Evolutionary conservation across 768 basidiomycete species (phyloP), one percentile per base, ranked within the genome.

Genomic region (Tylopilus subfusipes): DNA sequence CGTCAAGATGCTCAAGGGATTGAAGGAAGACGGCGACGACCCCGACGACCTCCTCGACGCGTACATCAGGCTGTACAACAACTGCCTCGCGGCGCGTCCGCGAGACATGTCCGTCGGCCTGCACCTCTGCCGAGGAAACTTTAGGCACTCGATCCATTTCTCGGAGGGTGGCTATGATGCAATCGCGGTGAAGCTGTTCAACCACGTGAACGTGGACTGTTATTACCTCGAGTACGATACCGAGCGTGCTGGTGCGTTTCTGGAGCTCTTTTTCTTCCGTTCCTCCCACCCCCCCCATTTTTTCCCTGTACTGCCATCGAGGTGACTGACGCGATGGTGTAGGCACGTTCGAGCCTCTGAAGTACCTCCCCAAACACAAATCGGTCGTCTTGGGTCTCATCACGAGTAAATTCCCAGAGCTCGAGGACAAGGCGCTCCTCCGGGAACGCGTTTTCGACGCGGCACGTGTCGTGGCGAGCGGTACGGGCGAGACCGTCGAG

Each of bases 1-100:
- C 53, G 82, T 84, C 55, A 64, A 64, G 1, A 80, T 79, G 73
- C 68, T 78, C 42, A 59, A 76, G 57, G 80, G 78, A 19, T 85
- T 90, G 83, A 76, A 77, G 63, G 76, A 74, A 24, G 80, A 78
- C 40, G 82, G 81, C 0, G 75, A 82, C 19, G 84, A 90, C 68
- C 78, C 82, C 18, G 82, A 80, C 48, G 78, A 78, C 4, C 75
- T 90, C 42, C 75, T 91, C 19, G 80, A 88, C 53, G 81, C 81
- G 68, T 88, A 73, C 56, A 75, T 77, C 61, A 63, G 69, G 56
- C 63, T 74, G 39, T 76, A 75, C 66, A 72, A 71, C 56, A 67
- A 67, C 36, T 69, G 72, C 55, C 60, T 80, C n/a, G 57, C 68
- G 48, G 65, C 60, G 31, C 71, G 70, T 42, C 75, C 74, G 2